Base-by-base conservation (phyloP, 345 rosid genomes). In the Garcia nutans region DNA sequence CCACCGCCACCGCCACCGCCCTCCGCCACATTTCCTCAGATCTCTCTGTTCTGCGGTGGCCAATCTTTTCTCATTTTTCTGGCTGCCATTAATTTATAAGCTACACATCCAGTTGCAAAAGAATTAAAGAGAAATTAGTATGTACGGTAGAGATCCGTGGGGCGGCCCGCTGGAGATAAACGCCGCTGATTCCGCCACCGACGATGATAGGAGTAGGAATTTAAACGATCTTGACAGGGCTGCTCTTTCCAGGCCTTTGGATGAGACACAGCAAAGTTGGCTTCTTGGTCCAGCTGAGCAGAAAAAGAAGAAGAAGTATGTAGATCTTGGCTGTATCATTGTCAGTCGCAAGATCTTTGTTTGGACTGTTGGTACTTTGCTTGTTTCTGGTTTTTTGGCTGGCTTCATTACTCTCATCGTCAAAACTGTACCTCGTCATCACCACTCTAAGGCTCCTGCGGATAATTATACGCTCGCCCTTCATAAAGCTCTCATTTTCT, bases 231-330 rank as follows among this genome's bases (percentile, higher is more conserved):
- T 87, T 9, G 99, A 96, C 76, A 82, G 91, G 41, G 98, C 98
- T 1, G 98, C 99, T 5, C 88, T 93, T 81, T 84, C 88, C 11
- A 82, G 98, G 4, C 95, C 99, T 0, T 79, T 96, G 11, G 99
- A 96, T 54, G 97, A 96, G 89, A 96, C 97, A 19, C 99, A 96
- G 83, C 98, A 96, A 88, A 96, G 99, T 80, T 96, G 99, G 99
- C 86, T 96, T 5, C 91, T 96, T 13, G 97, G 96, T 15, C 99
- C 97, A 2, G 75, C 89, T 1, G 99, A 96, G 86, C 88, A 93
- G 86, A 89, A 96, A 92, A 82, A 82, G 84, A 96, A 96, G 97
- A 96, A 93, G 90, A 89, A 87, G 79, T 92, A 96, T 42, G 99
- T 93, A 2, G 98, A 96, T 87, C 90, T 96, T 11, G 99, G 99